Base-by-base conservation (phyloP, 2,329 filamentous ascomycete species). In the Penicillium sclerotiorum region DNA sequence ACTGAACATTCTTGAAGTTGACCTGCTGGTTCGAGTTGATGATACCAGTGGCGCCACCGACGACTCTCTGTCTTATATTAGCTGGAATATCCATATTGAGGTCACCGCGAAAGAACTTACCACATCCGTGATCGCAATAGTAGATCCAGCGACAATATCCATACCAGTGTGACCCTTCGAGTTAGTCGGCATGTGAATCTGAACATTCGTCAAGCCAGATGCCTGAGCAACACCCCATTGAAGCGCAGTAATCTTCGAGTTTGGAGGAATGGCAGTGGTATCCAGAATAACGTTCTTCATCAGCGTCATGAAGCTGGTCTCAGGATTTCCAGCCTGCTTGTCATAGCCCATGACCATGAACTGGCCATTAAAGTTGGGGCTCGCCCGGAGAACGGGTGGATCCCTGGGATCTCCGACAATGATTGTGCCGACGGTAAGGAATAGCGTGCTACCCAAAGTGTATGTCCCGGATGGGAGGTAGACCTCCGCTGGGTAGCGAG, bases 1-100 rank as follows among this genome's bases (percentile, higher is more conserved):
- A 88, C 61, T 74, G 80, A 28, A 75, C 65, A 1, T 72, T 67
- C 63, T 83, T 84, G 55, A 69, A 65, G 32, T 65, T 64, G 46
- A 65, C 65, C 40, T 69, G 63, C 21, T 69, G 66, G 18, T 67
- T 66, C 2, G 58, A 61, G 36, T 64, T 61, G 18, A 57, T 56
- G 35, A 70, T 60, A 18, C 66, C 66, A 11, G 63, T 57, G 0
- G 52, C 58, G 21, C 66, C 64, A 18, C 65, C 65, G 4, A 48
- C 52, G 33, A 70, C 60, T 22, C 47, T 40, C 62, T 64, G 32
- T n/a, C 2, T 3, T 7, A 21, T 6, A 25, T 61, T 46, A 57
- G 53, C 9, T 5, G 15, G 33, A 32, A 9, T 18, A 9, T 5
- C 6, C 2, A 8, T 17, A 5, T n/a, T 8, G 20, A 18, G 5